Evolutionary conservation across 441 rosid genomes (phyloP).

Genomic region (Populus hybrid): DNA sequence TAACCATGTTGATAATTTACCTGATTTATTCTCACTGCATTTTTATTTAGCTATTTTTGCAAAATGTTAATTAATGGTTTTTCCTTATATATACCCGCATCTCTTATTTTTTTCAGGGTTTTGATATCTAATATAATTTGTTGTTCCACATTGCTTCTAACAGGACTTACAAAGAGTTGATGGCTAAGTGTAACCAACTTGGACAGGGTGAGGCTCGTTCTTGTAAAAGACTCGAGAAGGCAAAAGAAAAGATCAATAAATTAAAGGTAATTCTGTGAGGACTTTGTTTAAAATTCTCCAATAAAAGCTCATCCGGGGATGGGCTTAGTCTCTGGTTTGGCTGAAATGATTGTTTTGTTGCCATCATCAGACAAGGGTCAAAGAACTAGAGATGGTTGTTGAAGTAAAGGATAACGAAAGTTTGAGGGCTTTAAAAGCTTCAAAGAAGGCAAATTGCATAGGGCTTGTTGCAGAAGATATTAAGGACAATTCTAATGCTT

Average conservation of each 20-base stretch:
- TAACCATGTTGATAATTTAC: neutral
- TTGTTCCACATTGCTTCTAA: neutral
- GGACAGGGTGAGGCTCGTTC: slow-evolving; percentile 82
- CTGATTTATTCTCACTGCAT: neutral
- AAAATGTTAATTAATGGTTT: no score
- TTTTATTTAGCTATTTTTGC: neutral
- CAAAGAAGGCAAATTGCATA: slow-evolving; percentile 29
- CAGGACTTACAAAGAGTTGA: slow-evolving; percentile 85
- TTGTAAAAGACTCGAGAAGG: slow-evolving; percentile 65
- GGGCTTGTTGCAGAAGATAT: slow-evolving; percentile 12
- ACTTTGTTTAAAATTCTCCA: neutral
- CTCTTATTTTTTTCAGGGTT: neutral
- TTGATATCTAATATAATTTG: slow-evolving; percentile 12
- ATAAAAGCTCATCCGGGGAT: neutral
- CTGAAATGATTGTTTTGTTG: slow-evolving; percentile 14
- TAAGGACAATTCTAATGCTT: slow-evolving; percentile 23
- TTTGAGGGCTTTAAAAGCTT: slow-evolving; percentile 56
- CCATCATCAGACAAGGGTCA: slow-evolving; percentile 50
- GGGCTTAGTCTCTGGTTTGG: neutral
- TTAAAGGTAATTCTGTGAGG: slow-evolving; percentile 48
- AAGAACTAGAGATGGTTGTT: slow-evolving; percentile 55
- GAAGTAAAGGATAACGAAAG: slow-evolving; percentile 65
- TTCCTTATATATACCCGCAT: neutral
- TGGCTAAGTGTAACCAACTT: slow-evolving; percentile 82
- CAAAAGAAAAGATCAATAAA: slow-evolving; percentile 58